Evolutionary conservation across 2,329 filamentous ascomycete genomes (phyloP), one percentile per base, ranked within the genome.

Genomic region (Penicillium hordei): DNA sequence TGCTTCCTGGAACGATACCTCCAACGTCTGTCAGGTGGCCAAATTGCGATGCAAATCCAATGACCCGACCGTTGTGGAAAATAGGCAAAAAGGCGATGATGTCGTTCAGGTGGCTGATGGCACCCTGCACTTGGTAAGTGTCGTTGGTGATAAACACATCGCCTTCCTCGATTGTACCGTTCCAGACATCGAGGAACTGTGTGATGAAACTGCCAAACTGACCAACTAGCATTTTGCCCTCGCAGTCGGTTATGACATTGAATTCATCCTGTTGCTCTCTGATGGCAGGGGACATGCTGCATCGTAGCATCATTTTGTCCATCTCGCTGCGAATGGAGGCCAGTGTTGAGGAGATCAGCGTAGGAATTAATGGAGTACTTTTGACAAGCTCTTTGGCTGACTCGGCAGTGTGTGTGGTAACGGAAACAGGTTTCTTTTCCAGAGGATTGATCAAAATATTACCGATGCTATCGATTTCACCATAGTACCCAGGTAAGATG

Each of bases 71-170:
- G 10, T 79, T 61, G 52, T 77, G 72, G 61, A 78, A 78, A 36
- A 82, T 81, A 2, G 80, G 80, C 1, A 82, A 64, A 1, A 82
- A 62, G 1, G 81, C 74, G n/a, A 82, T 79, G 5, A 81, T 75
- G 57, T 81, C 79, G 67, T 81, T 81, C 5, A 81, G 66, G 62
- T 82, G 79, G 6, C 76, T 81, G 31, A 82, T 77, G 6, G 80
- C 79, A 9, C 80, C 80, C 27, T 78, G 72, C 0, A 80, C 76
- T 48, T 79, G 75, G 59, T 81, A 82, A 4, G 78, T 76, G 48
- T 82, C 80, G 55, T 82, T 82, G 19, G 80, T 82, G 38, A 82
- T 74, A 55, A 82, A 82, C 1, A 82, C 66, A 51, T 82, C 80
- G 0, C 79, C 80, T 53, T 81, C 78, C 48, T 81, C 76, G 44